Percentiles rank a stretch among this genome's conserved stretches.
These are phyloP conservation scores for Sungouiella thailandica DNA, from an alignment of 805 yeast genomes.

Conservation along the genomic window DNA sequence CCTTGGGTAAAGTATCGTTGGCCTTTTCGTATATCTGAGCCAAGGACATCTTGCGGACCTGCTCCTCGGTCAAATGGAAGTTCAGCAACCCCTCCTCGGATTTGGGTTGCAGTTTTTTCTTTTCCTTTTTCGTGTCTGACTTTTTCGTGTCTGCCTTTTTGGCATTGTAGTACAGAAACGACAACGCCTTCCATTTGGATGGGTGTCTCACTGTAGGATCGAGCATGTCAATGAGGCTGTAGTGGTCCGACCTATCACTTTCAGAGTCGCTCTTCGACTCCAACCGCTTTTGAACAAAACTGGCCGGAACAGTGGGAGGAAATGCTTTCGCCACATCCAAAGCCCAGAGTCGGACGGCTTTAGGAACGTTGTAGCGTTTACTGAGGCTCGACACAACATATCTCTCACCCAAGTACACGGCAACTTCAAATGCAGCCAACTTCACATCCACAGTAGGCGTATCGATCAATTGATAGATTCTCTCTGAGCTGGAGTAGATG, in stretches of 20 bases:
- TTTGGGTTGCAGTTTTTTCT: constrained; percentile 8
- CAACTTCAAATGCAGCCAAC: constrained; percentile 55
- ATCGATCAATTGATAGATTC: constrained; percentile 53
- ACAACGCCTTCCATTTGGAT: constrained; percentile 49
- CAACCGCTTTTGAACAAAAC: constrained; percentile 28
- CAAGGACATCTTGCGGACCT: constrained; percentile 47
- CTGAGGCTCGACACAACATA: constrained; percentile 43
- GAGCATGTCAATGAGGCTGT: constrained; percentile 43
- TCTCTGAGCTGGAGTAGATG: constrained; percentile 62
- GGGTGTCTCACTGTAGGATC: constrained; percentile 44
- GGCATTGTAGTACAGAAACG: constrained; percentile 45
- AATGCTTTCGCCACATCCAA: constrained; percentile 50
- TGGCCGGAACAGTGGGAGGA: constrained; percentile 44
- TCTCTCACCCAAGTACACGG: constrained; percentile 56
- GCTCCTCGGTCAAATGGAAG: constrained; percentile 50
- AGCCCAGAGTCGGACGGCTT: constrained; percentile 40
- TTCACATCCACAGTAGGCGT: constrained; percentile 58
- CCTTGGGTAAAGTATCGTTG: constrained; percentile 50
- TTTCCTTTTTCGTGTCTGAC: no score
- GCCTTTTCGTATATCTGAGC: constrained; percentile 67
- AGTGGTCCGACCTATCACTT: constrained; percentile 30
- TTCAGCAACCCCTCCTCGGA: constrained; percentile 45
- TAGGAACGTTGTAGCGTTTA: constrained; percentile 38
- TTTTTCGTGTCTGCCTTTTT: constrained; percentile 14
- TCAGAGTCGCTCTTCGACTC: constrained; percentile 7